Evolutionary conservation across 23 red algal genomes (phyloP).

Genomic region (Gracilaria vermiculophylla): DNA sequence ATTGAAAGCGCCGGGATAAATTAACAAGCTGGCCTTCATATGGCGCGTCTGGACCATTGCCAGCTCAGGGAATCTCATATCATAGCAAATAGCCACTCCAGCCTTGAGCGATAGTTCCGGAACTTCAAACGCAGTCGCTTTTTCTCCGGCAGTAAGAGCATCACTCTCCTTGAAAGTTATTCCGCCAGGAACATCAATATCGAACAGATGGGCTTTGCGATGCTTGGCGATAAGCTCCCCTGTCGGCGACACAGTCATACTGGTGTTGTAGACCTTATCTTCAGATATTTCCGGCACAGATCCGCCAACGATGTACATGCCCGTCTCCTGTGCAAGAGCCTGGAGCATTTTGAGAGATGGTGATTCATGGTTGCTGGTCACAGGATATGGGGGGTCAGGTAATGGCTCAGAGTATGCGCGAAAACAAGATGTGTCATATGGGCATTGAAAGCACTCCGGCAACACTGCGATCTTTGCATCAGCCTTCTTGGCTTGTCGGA

Average conservation of each 20-base stretch:
- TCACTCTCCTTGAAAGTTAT: conserved; percentile 94
- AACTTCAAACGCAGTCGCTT: conserved; percentile 73
- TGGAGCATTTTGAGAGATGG: conserved; percentile 74
- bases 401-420: conserved; percentile 79
- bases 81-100: conserved; percentile 97
- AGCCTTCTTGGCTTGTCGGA: conserved; percentile 44
- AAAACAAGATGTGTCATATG: conserved; percentile 91
- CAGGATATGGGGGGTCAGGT: conserved; percentile 21
- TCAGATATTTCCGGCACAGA: conserved; percentile 76
- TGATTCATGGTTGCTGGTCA: conserved; percentile 20
- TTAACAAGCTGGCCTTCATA: conserved; percentile 57
- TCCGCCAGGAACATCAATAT: conserved; percentile 92
- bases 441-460: conserved; percentile 97
- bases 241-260: conserved; percentile 62
- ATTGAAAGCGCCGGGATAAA: conserved; percentile 97
- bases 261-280: conserved; percentile 90
- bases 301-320: conserved; percentile 87
- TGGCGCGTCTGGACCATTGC: conserved; percentile 62
- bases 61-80: conserved; percentile 95
- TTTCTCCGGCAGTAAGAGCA: conserved; percentile 71
- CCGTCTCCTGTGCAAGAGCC: conserved; percentile 42
- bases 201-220: conserved; percentile 97
- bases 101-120: conserved; percentile 27
- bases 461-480: conserved; percentile 81
- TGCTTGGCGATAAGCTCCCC: conserved; percentile 89